Conservation (phyloP, 176 grass and related monocot genomes). For the Eragrostis nindensis region DNA sequence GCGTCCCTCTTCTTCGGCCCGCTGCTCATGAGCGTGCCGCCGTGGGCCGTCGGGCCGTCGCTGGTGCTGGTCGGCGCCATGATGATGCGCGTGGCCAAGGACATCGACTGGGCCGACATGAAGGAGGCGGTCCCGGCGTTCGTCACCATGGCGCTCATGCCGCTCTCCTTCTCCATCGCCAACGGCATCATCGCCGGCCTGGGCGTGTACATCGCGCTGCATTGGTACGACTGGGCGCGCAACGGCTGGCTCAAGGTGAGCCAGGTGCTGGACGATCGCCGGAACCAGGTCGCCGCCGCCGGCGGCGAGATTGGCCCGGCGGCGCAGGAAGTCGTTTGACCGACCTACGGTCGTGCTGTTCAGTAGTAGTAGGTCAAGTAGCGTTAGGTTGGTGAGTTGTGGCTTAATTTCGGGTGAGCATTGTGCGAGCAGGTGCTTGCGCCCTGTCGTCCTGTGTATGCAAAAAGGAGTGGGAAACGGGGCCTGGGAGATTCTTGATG, state of each 20-base stretch:
- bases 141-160: conserved; percentile 78
- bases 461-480: not conserved
- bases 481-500: conserved; percentile 17
- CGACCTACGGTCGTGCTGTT: not conserved
- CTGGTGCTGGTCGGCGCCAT: conserved; percentile 77
- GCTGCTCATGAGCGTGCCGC: conserved; percentile 62
- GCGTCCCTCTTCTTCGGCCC: conserved; percentile 65
- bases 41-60: conserved; percentile 73
- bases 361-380: not conserved
- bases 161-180: conserved; percentile 78
- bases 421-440: not conserved
- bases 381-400: not conserved
- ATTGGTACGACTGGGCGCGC: conserved; percentile 55
- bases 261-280: conserved; percentile 37
- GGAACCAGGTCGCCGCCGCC: conserved; percentile 45
- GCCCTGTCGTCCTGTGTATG: not conserved
- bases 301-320: not conserved
- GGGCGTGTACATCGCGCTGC: conserved; percentile 49
- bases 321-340: conserved; percentile 9
- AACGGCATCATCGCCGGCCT: conserved; percentile 74
- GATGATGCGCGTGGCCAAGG: conserved; percentile 74
- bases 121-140: conserved; percentile 74
- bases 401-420: not conserved
- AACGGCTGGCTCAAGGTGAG: conserved; percentile 14
- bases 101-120: conserved; percentile 68